Percentiles rank a stretch among this genome's conserved stretches.
Evolutionary conservation across 345 rosid genomes (phyloP).

Genomic region (Syzygium grande): DNA sequence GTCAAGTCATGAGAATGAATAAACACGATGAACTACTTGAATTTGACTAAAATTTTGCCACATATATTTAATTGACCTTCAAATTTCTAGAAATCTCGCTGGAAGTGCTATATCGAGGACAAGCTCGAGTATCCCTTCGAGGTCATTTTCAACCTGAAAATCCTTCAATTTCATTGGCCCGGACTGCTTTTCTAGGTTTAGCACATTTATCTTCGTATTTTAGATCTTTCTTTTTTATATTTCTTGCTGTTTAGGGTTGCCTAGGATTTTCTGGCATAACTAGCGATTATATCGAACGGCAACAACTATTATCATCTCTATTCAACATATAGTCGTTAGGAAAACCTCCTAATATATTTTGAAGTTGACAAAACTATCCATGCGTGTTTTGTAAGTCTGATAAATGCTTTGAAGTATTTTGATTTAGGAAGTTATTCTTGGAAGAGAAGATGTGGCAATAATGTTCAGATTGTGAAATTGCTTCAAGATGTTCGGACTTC

Average conservation of each 20-base stretch:
- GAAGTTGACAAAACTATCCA: no score
- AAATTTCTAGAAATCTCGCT: not conserved
- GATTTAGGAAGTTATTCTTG: no score
- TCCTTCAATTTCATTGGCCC: not conserved
- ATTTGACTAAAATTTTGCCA: not conserved
- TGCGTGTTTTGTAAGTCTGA: no score
- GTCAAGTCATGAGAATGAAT: not conserved
- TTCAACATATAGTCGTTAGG: not conserved
- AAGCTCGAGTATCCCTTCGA: no score
- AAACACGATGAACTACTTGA: not conserved
- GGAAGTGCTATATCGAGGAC: not conserved
- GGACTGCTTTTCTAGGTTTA: not conserved
- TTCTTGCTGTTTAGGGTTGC: not conserved
- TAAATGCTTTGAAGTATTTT: no score
- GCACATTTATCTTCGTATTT: not conserved
- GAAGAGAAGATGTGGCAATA: no score
- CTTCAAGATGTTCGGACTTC: no score
- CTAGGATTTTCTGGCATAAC: not conserved
- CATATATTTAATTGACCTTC: not conserved
- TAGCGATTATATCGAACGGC: not conserved
- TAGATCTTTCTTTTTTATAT: not conserved
- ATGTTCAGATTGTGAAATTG: no score
- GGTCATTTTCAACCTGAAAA: not conserved
- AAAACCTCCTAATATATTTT: no score
- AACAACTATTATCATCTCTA: not conserved